A percentile compares a stretch with the other conserved stretches of the same genome.
These are phyloP conservation scores for Tylopilus felleus DNA, from an alignment of 768 basidiomycete genomes.

Conservation along the genomic window DNA sequence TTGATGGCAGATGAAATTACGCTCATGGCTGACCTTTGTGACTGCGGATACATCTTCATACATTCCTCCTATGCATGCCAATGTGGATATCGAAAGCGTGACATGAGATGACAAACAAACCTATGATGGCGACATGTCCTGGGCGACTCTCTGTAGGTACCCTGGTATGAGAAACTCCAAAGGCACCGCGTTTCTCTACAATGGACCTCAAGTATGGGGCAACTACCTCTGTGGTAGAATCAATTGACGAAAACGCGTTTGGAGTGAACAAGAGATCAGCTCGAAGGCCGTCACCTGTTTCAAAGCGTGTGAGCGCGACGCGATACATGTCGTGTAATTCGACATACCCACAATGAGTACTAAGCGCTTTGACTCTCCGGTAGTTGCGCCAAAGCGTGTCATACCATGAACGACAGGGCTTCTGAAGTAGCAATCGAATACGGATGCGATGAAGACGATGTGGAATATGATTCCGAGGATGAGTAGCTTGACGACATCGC, in stretches of 20 bases:
- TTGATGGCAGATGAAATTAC: neutral
- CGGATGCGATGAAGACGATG: conserved; percentile 64
- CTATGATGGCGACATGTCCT: conserved; percentile 87
- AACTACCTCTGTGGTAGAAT: conserved; percentile 54
- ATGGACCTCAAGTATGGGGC: conserved; percentile 76
- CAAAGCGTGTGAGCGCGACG: neutral
- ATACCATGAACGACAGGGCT: conserved; percentile 81
- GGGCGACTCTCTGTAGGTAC: conserved; percentile 88
- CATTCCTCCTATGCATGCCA: conserved; percentile 65
- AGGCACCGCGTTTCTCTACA: conserved; percentile 63
- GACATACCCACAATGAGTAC: conserved; percentile 74
- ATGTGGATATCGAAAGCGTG: conserved; percentile 4
- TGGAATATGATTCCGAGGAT: conserved; percentile 73
- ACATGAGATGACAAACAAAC: conserved; percentile 40
- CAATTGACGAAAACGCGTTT: conserved; percentile 52
- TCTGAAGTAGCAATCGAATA: conserved; percentile 87
- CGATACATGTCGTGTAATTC: neutral
- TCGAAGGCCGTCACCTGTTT: conserved; percentile 73
- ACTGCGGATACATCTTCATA: conserved; percentile 89
- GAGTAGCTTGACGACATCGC: conserved; percentile 41
- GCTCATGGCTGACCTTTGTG: conserved; percentile 54
- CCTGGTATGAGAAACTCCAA: conserved; percentile 80
- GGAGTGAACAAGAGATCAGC: conserved; percentile 73
- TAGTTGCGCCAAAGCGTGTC: conserved; percentile 46
- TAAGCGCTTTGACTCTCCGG: conserved; percentile 62